Conservation (phyloP, 106 monocot genomes). For the Xerophyta viscosa region DNA sequence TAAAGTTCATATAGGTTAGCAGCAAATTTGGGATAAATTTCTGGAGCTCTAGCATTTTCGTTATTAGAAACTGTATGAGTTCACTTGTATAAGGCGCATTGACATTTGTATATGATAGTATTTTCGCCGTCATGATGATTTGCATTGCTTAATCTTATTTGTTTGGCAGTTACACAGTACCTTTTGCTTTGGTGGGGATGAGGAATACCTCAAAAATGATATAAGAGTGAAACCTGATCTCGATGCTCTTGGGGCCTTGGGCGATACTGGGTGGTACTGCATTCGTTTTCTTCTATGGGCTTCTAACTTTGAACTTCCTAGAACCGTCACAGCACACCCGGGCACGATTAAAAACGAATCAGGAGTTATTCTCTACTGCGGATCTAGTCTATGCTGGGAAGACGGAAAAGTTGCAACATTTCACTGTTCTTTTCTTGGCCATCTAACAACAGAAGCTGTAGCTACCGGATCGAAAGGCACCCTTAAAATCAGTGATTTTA, state of each 20-base stretch:
- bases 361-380: slow-evolving; percentile 55
- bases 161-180: slow-evolving; percentile 42
- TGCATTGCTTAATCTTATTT: background rate
- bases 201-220: slow-evolving; percentile 62
- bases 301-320: slow-evolving; percentile 46
- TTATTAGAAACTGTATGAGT: no score
- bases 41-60: no score
- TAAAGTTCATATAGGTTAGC: no score
- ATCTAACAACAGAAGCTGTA: slow-evolving; percentile 49
- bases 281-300: slow-evolving; percentile 67
- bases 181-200: slow-evolving; percentile 25
- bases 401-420: slow-evolving; percentile 59
- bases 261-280: slow-evolving; percentile 85
- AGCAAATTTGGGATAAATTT: no score
- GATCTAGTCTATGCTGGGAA: slow-evolving; percentile 46
- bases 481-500: slow-evolving; percentile 38
- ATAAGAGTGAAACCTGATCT: slow-evolving; percentile 86
- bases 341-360: slow-evolving; percentile 32
- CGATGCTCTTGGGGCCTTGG: slow-evolving; percentile 69
- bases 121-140: no score
- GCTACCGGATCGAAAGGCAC: slow-evolving; percentile 55
- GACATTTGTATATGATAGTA: no score
- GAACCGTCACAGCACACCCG: slow-evolving; percentile 36
- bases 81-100: no score
- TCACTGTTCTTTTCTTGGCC: slow-evolving; percentile 54